A percentile compares a stretch with the other conserved stretches of the same genome.
phyloP scores from a whole-genome alignment of 257 asterid genomes.

The Voacanga thouarsii region DNA sequence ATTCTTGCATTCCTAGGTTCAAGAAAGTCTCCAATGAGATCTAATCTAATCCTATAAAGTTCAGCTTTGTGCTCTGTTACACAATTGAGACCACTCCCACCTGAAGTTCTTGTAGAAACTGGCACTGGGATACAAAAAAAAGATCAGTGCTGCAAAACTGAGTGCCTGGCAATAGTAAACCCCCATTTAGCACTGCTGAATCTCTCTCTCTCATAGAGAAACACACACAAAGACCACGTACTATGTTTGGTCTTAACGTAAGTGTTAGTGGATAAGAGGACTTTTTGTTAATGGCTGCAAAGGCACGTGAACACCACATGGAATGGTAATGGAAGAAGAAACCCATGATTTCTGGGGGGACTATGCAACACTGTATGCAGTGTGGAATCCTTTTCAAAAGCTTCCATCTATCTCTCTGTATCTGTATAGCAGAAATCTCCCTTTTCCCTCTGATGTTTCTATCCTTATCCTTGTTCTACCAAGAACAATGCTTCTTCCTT shows the following conservation, averaged over 20 bases:
- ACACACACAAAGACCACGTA: neutral
- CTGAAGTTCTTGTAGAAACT: neutral
- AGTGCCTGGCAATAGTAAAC: neutral
- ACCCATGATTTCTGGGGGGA: constrained; percentile 15
- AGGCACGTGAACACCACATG: constrained; percentile 32
- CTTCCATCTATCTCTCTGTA: neutral
- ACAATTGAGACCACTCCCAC: neutral
- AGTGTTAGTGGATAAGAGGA: constrained; percentile 14
- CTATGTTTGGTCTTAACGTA: neutral
- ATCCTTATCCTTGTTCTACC: constrained; percentile 14
- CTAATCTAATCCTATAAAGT: neutral
- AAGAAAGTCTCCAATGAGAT: neutral
- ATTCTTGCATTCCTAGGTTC: neutral
- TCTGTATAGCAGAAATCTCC: neutral
- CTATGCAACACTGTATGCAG: neutral
- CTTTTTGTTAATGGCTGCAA: constrained; percentile 20
- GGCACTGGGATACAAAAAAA: neutral
- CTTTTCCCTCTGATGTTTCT: constrained; percentile 3
- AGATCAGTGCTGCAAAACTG: neutral
- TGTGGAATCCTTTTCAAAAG: constrained; percentile 31
- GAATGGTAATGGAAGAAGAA: constrained; percentile 28
- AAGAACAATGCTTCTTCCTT: constrained; percentile 17
- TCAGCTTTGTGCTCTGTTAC: neutral
- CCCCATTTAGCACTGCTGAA: constrained; percentile 3
- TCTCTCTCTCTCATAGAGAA: neutral